Evolutionary conservation across 192 early-diverging fungal species (phyloP).

Genomic region (Entrophospora sp.): DNA sequence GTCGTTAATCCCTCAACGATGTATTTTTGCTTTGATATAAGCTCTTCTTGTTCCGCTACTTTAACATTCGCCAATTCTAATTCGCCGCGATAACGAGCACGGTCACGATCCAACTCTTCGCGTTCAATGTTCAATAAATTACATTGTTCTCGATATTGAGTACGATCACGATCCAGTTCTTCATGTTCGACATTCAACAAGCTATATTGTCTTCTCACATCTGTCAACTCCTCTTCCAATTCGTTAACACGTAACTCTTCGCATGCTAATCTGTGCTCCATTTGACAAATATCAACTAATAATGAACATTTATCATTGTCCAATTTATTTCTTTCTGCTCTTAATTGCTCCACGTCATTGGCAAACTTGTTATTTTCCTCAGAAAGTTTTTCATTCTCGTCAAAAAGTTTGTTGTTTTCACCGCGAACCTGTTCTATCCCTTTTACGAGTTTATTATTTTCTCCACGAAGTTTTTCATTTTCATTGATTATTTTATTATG

Average conservation of each 20-base stretch:
- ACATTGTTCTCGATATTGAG: neutral
- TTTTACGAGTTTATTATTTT: too few relatives aligned
- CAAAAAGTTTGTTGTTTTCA: neutral
- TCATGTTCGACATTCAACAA: neutral
- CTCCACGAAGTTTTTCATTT: too few relatives aligned
- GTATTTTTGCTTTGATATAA: too few relatives aligned
- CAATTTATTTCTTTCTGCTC: neutral
- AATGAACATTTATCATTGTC: neutral
- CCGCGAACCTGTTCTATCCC: neutral
- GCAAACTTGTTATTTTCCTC: neutral
- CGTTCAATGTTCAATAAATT: too few relatives aligned
- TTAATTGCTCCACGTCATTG: neutral
- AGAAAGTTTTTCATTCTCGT: neutral
- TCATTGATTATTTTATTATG: too few relatives aligned
- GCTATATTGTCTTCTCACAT: neutral
- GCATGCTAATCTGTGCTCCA: slow-evolving; percentile 2
- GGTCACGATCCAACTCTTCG: too few relatives aligned
- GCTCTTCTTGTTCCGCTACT: too few relatives aligned
- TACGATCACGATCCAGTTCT: neutral
- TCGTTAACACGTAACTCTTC: slow-evolving; percentile 4
- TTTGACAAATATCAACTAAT: slow-evolving; percentile 1
- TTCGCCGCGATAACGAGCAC: too few relatives aligned
- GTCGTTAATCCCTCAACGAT: too few relatives aligned
- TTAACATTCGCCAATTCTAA: too few relatives aligned
- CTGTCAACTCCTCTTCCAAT: neutral